Percentiles rank a stretch among this genome's conserved stretches.
Conservation (phyloP, 164 flowering plant genomes). For the Umbilicus rupestris region DNA sequence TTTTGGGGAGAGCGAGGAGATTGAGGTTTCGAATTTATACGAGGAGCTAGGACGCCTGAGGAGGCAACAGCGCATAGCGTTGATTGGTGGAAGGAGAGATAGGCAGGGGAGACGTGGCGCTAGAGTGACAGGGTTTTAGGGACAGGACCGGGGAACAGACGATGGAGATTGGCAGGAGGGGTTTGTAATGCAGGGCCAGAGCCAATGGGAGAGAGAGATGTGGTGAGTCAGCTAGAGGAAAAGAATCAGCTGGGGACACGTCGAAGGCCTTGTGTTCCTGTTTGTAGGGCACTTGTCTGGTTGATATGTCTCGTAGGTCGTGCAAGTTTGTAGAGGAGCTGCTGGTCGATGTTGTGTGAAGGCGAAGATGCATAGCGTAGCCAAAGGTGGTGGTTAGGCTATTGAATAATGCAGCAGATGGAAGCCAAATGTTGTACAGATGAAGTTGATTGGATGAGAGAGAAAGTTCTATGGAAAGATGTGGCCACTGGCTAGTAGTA, state of each 20-base stretch:
- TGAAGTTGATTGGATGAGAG: no score
- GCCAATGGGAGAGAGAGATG: background rate
- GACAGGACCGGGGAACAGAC: background rate
- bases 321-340: background rate
- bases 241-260: constrained; percentile 18
- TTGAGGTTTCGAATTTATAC: background rate
- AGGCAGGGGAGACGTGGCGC: background rate
- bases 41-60: background rate
- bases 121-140: background rate
- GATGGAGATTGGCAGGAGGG: background rate
- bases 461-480: no score
- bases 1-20: background rate
- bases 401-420: background rate
- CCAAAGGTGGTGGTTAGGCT: background rate
- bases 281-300: constrained; percentile 3
- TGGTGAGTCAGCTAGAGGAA: background rate
- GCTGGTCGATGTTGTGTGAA: background rate
- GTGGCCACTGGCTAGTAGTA: no score
- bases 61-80: background rate
- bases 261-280: constrained; percentile 6
- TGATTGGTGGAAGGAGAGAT: background rate
- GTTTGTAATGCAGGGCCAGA: background rate
- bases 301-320: constrained; percentile 14
- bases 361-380: background rate
- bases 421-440: no score